A percentile compares a stretch with the other conserved stretches of the same genome.
Evolutionary conservation across 305 asterid species (phyloP).

Genomic region (Rubia balearica): DNA sequence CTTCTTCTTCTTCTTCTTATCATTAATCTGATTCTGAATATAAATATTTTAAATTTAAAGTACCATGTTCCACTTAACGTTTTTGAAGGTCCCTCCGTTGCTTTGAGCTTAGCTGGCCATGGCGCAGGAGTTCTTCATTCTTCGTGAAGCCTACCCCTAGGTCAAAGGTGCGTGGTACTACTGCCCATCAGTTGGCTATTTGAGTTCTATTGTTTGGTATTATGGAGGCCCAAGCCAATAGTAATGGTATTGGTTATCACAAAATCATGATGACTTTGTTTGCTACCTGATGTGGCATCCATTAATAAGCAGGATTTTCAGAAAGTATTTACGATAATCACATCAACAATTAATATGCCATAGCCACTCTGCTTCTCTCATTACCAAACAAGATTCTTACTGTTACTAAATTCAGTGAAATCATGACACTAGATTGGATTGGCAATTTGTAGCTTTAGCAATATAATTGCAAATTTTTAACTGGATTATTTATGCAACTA

Average conservation of each 20-base stretch:
- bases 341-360: background rate
- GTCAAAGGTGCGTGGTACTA: slow-evolving; percentile 54
- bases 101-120: slow-evolving; percentile 98
- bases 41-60: background rate
- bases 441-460: background rate
- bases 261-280: background rate
- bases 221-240: background rate
- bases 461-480: background rate
- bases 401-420: background rate
- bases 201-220: slow-evolving; percentile 1
- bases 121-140: slow-evolving; percentile 61
- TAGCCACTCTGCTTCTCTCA: background rate
- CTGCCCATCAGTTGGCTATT: background rate
- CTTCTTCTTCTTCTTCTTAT: background rate
- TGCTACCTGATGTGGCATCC: background rate
- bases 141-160: slow-evolving; percentile 68
- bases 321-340: background rate
- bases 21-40: background rate
- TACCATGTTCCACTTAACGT: background rate
- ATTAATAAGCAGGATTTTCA: background rate
- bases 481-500: no score
- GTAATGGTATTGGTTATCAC: background rate
- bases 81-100: slow-evolving; percentile 62
- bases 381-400: background rate
- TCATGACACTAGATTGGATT: background rate